Evolutionary conservation across 2,329 filamentous ascomycete genomes (phyloP), one percentile per base, ranked within the genome.

Genomic region (Acephala macrosclerotiorum): DNA sequence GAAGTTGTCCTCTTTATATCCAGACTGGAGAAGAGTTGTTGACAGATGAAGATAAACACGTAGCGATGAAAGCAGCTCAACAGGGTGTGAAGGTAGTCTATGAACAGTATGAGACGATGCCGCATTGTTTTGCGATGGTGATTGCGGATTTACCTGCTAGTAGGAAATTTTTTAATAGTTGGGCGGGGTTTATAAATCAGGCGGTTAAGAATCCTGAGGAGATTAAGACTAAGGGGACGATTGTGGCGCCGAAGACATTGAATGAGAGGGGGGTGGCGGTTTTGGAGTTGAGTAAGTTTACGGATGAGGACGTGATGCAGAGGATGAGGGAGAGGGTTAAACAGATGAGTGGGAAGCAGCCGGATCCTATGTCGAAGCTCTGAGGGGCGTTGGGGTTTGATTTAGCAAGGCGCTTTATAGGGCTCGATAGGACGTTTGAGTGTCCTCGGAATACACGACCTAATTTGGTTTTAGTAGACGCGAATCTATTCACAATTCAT

Each of bases 91-190:
- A 73, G 0, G 85, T 94, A 0, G 82, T 87, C 3, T 91, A 89
- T 72, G 87, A 92, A 75, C 87, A 93, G 78, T 96, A 89, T 75
- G 89, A 94, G 76, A 90, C 87, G 2, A 95, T 95, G 92, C 91
- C 92, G 61, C 92, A 94, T 78, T 88, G 87, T 71, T 95, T 93
- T 74, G 86, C 84, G 0, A 72, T 88, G 68, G 68, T 92, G 1
- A 78, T 92, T 63, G 77, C 81, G 1, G 77, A 78, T 4, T 75
- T 83, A 1, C 74, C 80, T 1, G 81, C 78, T 35, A 79, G 84
- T 2, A 78, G 74, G 70, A 81, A 84, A 57, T 91, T 87, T 71
- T 84, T 87, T 64, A 76, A 82, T 16, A 79, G 80, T 2, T 87
- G 88, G 84, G 78, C 85, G 0, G 77, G 75, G 1, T 93, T 93